phyloP scores from a whole-genome alignment of 148 eudicot species.

The Diospyros kaki region DNA sequence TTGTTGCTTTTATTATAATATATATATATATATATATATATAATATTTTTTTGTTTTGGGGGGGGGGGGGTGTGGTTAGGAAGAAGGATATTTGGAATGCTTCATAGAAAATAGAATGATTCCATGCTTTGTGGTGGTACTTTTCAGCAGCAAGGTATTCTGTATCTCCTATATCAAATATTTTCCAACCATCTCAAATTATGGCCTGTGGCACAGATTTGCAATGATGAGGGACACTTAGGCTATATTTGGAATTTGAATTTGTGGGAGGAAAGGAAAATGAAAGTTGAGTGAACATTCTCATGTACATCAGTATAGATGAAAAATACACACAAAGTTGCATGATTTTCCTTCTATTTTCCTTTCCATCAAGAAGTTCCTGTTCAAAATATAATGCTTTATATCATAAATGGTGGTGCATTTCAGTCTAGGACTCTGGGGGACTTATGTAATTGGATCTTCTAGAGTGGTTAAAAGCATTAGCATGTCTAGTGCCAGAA shows the following conservation, averaged over 20 bases:
- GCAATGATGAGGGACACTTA: not conserved
- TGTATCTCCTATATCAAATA: not conserved
- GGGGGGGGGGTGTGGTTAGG: no score
- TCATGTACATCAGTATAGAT: no score
- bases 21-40: no score
- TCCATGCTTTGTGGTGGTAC: not conserved
- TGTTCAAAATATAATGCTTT: not conserved
- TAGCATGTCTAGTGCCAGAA: slow-evolving; percentile 5
- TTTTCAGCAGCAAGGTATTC: not conserved
- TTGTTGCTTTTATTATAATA: no score
- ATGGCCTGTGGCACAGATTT: not conserved
- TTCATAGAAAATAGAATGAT: slow-evolving; percentile 4
- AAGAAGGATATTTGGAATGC: not conserved
- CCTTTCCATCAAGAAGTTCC: no score
- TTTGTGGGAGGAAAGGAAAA: no score
- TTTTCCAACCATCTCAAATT: not conserved
- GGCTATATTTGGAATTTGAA: not conserved
- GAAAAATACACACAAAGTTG: no score
- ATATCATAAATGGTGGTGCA: not conserved
- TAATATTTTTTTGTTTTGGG: no score
- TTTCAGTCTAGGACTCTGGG: not conserved
- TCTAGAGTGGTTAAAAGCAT: not conserved
- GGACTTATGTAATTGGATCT: slow-evolving; percentile 4
- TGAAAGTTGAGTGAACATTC: no score
- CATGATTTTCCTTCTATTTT: no score